Evolutionary conservation across 768 basidiomycete genomes (phyloP).

Genomic region (Aureoboletus auriporus): DNA sequence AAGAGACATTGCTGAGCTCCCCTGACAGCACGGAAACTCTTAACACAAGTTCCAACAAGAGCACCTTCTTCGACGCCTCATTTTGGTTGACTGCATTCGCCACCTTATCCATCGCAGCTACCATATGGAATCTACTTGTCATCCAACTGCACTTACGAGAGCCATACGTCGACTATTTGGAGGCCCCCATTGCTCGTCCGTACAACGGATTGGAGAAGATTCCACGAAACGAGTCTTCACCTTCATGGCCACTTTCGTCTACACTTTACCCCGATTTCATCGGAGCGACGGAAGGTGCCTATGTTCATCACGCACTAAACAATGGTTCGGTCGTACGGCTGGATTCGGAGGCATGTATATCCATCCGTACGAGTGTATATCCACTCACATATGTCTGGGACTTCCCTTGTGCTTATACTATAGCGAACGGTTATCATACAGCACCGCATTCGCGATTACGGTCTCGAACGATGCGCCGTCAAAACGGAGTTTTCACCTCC

Average conservation of each 20-base stretch:
- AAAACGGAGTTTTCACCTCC: conserved; percentile 7
- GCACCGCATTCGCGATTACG: conserved; percentile 23
- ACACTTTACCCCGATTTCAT: conserved; percentile 21
- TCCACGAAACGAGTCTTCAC: conserved; percentile 24
- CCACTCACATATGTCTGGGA: not conserved
- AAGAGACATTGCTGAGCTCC: conserved; percentile 10
- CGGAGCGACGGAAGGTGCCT: conserved; percentile 7
- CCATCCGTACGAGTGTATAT: not conserved
- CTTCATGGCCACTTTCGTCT: conserved; percentile 23
- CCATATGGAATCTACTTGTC: conserved; percentile 19
- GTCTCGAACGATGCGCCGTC: conserved; percentile 19
- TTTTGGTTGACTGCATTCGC: conserved; percentile 18
- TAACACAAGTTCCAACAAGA: not conserved
- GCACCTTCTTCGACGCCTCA: conserved; percentile 5
- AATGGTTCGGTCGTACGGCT: conserved; percentile 21
- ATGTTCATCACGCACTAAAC: conserved; percentile 8
- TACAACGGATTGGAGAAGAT: conserved; percentile 23
- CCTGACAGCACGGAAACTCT: not conserved
- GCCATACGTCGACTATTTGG: not conserved
- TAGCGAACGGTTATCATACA: conserved; percentile 19
- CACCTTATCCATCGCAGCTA: conserved; percentile 15
- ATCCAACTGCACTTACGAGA: conserved; percentile 7
- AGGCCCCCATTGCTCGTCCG: conserved; percentile 15
- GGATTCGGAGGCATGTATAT: conserved; percentile 12
- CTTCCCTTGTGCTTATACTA: too few species aligned